Evolutionary conservation across 768 basidiomycete species (phyloP).

Genomic region (Suillus plorans): DNA sequence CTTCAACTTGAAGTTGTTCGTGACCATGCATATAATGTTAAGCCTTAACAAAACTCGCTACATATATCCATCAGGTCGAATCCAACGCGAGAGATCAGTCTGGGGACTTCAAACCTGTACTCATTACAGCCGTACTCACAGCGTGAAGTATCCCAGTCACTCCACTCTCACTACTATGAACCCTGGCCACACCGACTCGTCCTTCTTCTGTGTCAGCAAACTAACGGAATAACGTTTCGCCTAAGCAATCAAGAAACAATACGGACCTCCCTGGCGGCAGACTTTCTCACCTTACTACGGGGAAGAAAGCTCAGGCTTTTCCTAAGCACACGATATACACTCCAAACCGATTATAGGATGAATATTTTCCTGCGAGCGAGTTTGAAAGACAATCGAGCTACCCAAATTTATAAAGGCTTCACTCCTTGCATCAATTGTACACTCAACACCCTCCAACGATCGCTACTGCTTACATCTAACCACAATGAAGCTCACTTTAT

Average conservation of each 20-base stretch:
- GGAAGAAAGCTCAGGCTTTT: background rate
- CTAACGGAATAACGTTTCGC: background rate
- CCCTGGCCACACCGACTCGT: background rate
- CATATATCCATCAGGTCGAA: background rate
- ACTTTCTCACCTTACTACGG: background rate
- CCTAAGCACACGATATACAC: background rate
- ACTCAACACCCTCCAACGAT: background rate
- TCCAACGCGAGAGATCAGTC: background rate
- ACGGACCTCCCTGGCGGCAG: background rate
- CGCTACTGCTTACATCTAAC: background rate
- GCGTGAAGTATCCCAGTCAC: conserved; percentile 2
- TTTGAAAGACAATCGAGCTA: background rate
- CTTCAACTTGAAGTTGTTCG: no score
- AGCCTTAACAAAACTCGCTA: background rate
- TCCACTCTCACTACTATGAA: background rate
- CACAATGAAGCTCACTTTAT: background rate
- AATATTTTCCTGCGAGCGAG: background rate
- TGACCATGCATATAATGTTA: no score
- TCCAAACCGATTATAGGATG: background rate
- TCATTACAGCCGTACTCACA: conserved; percentile 9
- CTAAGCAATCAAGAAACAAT: background rate
- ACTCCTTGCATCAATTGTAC: background rate
- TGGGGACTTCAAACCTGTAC: background rate
- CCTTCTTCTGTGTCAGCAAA: background rate
- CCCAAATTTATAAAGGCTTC: background rate